phyloP scores from a whole-genome alignment of 352 stramenopile species.

The Peronospora belbahrii region DNA sequence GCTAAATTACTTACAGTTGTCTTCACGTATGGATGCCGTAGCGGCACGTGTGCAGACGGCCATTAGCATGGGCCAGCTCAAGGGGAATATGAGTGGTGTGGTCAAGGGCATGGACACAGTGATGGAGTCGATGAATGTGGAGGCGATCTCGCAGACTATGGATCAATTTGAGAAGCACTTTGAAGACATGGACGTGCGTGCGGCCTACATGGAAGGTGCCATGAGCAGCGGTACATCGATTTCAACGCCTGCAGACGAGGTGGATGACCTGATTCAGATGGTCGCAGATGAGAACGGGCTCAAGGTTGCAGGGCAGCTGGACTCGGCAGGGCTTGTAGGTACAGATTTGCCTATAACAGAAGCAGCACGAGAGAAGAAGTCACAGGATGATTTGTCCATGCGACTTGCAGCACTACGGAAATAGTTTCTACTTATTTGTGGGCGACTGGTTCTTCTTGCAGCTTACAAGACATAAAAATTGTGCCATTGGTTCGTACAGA shows the following conservation, averaged over 20 bases:
- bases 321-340: slow-evolving; percentile 86
- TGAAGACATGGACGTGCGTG: slow-evolving; percentile 97
- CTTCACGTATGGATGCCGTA: slow-evolving; percentile 94
- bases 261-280: slow-evolving; percentile 96
- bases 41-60: slow-evolving; percentile 93
- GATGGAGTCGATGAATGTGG: slow-evolving; percentile 95
- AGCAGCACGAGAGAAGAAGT: slow-evolving; percentile 69
- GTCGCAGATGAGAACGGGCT: slow-evolving; percentile 97
- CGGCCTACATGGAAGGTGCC: slow-evolving; percentile 96
- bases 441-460: background rate
- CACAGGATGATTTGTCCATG: slow-evolving; percentile 76
- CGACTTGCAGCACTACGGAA: slow-evolving; percentile 75
- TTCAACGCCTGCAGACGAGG: slow-evolving; percentile 94
- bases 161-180: slow-evolving; percentile 99
- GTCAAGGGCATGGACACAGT: slow-evolving; percentile 96
- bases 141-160: slow-evolving; percentile 96
- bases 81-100: slow-evolving; percentile 93
- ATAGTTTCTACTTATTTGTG: slow-evolving; percentile 8
- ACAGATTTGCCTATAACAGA: slow-evolving; percentile 56
- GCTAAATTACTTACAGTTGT: slow-evolving; percentile 93
- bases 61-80: slow-evolving; percentile 92
- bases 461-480: background rate
- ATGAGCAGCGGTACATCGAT: slow-evolving; percentile 95
- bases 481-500: background rate
- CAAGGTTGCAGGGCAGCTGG: slow-evolving; percentile 90